A percentile compares a stretch with the other conserved stretches of the same genome.
Evolutionary conservation across 1,284 basidiomycete genomes (phyloP).

Genomic region (Malassezia slooffiae): DNA sequence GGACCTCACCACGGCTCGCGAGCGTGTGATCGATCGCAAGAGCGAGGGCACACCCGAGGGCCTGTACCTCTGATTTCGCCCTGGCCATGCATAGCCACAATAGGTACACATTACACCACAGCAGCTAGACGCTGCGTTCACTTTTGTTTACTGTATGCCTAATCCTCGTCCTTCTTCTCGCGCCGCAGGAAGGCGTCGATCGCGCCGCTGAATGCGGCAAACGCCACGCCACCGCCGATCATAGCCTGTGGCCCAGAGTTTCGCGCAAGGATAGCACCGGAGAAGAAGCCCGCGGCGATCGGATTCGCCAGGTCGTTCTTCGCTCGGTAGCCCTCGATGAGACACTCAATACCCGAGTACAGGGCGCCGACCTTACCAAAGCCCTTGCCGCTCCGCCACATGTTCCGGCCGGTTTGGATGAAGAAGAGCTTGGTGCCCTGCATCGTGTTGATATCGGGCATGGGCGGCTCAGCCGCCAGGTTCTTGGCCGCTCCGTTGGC

Average conservation of each 20-base stretch:
- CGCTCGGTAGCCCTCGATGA: slow-evolving; percentile 63
- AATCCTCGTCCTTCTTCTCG: slow-evolving; percentile 30
- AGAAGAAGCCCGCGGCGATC: slow-evolving; percentile 32
- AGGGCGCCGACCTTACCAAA: slow-evolving; percentile 90
- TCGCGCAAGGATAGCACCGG: slow-evolving; percentile 39
- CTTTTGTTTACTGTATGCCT: not conserved
- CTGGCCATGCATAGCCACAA: too few relatives aligned
- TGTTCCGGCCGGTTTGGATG: slow-evolving; percentile 84
- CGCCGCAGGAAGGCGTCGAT: slow-evolving; percentile 42
- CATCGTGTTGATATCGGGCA: slow-evolving; percentile 24
- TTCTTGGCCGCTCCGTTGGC: not conserved
- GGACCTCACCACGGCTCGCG: slow-evolving; percentile 42
- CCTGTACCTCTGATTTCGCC: slow-evolving; percentile 21
- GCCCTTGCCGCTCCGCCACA: slow-evolving; percentile 80
- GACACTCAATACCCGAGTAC: slow-evolving; percentile 87
- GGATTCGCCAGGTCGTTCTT: slow-evolving; percentile 44
- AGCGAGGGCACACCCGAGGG: slow-evolving; percentile 41
- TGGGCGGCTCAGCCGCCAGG: slow-evolving; percentile 3
- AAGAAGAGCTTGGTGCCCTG: slow-evolving; percentile 78
- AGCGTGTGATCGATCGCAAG: slow-evolving; percentile 45
- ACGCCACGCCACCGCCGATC: slow-evolving; percentile 37
- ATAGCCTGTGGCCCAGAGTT: slow-evolving; percentile 39
- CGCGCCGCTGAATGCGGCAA: slow-evolving; percentile 42
- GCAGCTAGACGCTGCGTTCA: too few relatives aligned
- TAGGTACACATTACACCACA: not conserved